Evolutionary conservation across 495 filamentous ascomycete genomes (phyloP), one percentile per base, ranked within the genome.

Genomic region (Daldinia childiae): DNA sequence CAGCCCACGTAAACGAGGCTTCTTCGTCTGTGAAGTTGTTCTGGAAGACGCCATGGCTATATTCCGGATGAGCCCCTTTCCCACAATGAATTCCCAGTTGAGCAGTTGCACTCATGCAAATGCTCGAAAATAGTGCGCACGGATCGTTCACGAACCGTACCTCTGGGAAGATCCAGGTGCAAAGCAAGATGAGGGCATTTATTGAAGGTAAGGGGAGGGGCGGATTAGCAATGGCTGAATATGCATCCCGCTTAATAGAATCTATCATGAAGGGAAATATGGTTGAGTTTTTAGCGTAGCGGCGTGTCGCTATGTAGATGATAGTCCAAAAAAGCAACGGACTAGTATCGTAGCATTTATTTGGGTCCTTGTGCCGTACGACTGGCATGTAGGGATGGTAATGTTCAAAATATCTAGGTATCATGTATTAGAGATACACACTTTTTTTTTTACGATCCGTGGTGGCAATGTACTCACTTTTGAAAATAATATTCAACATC

Each of bases 401-500:
- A 36, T 76, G 77, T 50, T 83, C 78, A 64, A 84, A 82, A 59
- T 79, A 80, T 50, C 74, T 80, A 29, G 29, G 21, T 15, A 29
- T 24, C 4, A 21, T 38, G 41, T 9, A 43, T 68, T 30, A 74
- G 57, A 51, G 19, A 27, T 54, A 17, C 32, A 15, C 17, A n/a
- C n/a, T n/a, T 0, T 14, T 1, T 43, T 3, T 39, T 32, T 7
- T 9, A 32, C 17, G 32, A 7, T 21, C 26, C 8, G 4, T 7
- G 2, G 19, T 9, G 29, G 32, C 9, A 32, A 19, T 51, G n/a
- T 41, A 66, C 76, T 48, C 64, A 83, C 75, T 81, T 82, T 24
- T 81, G 77, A 68, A 82, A 84, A 55, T 84, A 84, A 58, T 82
- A 83, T 61, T 81, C 76, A 36, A 84, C 80, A 43, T 84, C 82